A percentile compares a stretch with the other conserved stretches of the same genome.
phyloP scores from a whole-genome alignment of 805 yeast species.

The Starmerella potacharoeniae region DNA sequence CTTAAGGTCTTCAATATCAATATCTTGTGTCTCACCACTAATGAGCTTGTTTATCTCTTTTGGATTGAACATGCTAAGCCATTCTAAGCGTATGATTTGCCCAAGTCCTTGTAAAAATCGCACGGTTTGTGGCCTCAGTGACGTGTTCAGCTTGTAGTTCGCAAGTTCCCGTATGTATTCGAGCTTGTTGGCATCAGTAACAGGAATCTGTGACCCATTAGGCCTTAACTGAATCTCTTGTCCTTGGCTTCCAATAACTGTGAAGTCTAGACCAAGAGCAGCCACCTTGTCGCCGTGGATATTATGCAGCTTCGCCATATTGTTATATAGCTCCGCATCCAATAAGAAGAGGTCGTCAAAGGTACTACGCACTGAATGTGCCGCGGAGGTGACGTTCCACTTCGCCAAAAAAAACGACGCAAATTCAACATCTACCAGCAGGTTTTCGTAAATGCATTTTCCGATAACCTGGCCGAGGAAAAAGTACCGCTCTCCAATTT shows the following conservation, averaged over 20 bases:
- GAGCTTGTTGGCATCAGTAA: conserved; percentile 48
- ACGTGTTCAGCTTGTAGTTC: conserved; percentile 61
- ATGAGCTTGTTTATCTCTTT: conserved; percentile 73
- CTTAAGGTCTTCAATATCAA: conserved; percentile 61
- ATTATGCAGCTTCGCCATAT: conserved; percentile 48
- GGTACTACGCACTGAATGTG: conserved; percentile 33
- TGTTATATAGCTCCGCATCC: conserved; percentile 56
- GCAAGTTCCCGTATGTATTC: conserved; percentile 70
- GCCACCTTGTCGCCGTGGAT: conserved; percentile 45
- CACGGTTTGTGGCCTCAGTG: conserved; percentile 46
- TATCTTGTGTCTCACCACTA: conserved; percentile 61
- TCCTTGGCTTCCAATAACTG: conserved; percentile 36
- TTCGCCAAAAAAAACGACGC: conserved; percentile 75
- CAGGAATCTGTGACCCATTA: conserved; percentile 46
- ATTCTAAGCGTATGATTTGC: conserved; percentile 52
- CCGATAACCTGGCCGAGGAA: conserved; percentile 81
- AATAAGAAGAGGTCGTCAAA: conserved; percentile 68
- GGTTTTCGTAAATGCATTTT: conserved; percentile 74
- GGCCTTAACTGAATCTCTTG: conserved; percentile 44
- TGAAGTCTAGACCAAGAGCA: conserved; percentile 53
- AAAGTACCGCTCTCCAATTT: conserved; percentile 26
- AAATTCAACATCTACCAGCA: conserved; percentile 70
- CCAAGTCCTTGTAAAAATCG: conserved; percentile 61
- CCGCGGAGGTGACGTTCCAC: conserved; percentile 33
- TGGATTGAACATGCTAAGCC: conserved; percentile 81